Base-by-base conservation (phyloP, 345 rosid genomes). In the Isatis tinctoria region DNA sequence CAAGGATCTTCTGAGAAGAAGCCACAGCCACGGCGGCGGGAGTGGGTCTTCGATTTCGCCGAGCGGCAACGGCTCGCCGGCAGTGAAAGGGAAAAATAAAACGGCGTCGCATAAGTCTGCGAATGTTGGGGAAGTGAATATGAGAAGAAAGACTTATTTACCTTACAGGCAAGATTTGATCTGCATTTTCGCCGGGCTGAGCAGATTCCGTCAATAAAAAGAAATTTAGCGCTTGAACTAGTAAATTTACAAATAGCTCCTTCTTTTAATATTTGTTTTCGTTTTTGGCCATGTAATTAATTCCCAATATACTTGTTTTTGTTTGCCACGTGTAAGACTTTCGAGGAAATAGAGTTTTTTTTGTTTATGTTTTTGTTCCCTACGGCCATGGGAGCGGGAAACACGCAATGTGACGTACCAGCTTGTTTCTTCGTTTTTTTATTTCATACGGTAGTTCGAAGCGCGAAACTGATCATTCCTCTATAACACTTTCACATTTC, bases 111-210 rank as follows among this genome's bases (percentile, higher is more conserved):
- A 11, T 58, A 71, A 30, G 27, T 56, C 65, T 27, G 22, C 48
- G 26, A 37, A 13, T 6, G 14, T 4, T 10, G 49, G 26, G 49
- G 62, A 48, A n/a, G 54, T 65, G 41, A 60, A 57, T 8, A 65
- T 17, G 45, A 64, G 80, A 65, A 71, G 73, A 65, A 77, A 48
- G 63, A 65, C 68, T 22, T 77, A 77, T 32, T 40, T 77, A 71
- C 80, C 80, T 39, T 77, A 77, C 58, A 72, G 68, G 43, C 76
- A 70, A 65, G 76, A 77, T 41, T 49, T 77, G 64, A 77, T 77
- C 63, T 73, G 76, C 53, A 73, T 77, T 65, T 77, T 77, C 76
- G 68, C 73, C 57, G 76, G 68, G 2, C 30, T 40, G 68, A 71
- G 67, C 28, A 71, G 80, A 71, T 26, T 49, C 53, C 45, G 80